Base-by-base conservation (phyloP, 805 yeast species). In the Peterozyma xylosa region DNA sequence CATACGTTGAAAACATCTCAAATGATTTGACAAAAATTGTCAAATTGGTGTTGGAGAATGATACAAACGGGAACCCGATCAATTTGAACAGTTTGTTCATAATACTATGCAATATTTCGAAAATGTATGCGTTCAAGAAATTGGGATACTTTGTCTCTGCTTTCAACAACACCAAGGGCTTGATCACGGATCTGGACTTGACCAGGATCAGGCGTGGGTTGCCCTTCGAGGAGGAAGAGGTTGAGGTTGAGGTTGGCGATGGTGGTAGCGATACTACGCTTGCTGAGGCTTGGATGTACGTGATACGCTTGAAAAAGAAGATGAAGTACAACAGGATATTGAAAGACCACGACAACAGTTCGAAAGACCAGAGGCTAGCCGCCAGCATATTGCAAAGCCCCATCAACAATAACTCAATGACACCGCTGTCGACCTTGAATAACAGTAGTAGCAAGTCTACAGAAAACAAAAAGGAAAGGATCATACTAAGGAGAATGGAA, bases 401-500 rank as follows among this genome's bases (percentile, higher is more conserved):
- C 38, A 43, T 43, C 33, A 37, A 15, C 27, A 21, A 21, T 21
- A 21, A 30, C 37, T 30, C 15, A 39, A 42, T 29, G 13, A 39
- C n/a, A 43, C 39, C 14, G 11, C 37, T 37, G 40, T 33, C 30
- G 40, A 33, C 14, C 30, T 11, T 37, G n/a, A 14, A 14, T 37
- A 33, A 37, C 30, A 21, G 27, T 21, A 21, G 27, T 21, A 21
- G 27, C 27, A 21, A 21, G 27, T 21, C 13, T 15, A 42, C 29
- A 15, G 18, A 29, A 11, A 33, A 42, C 15, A 32, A 14, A 5
- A 16, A 7, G 32, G n/a, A 15, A 3, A 57, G 78, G 39, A 87
- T 82, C 51, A 78, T 86, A 14, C 58, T 88, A 14, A 72, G 77
- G 33, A 67, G 98, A 47, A 88, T 91, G 82, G 97, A 91, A 58